These are phyloP conservation scores for Sarocladium kiliense DNA, from an alignment of 2,329 filamentous ascomycete species.

Conservation along the genomic window DNA sequence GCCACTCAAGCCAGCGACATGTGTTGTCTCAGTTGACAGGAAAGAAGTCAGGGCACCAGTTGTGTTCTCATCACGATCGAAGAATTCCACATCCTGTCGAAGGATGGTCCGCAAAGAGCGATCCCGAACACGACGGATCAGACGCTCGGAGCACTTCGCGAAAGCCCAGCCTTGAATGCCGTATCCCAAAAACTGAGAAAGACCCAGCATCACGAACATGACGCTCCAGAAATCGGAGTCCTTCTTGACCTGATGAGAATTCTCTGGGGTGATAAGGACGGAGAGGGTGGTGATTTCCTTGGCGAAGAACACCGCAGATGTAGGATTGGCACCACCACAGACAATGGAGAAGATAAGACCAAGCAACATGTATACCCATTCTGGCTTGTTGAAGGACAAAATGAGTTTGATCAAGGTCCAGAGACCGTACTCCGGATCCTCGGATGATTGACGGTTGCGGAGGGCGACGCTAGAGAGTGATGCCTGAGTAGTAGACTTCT, in stretches of 20 bases:
- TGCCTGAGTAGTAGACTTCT: constrained; percentile 40
- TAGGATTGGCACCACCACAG: constrained; percentile 75
- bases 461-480: constrained; percentile 68
- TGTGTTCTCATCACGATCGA: constrained; percentile 84
- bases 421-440: constrained; percentile 57
- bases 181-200: constrained; percentile 68
- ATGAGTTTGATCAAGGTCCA: constrained; percentile 77
- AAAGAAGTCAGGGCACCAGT: constrained; percentile 85
- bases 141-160: constrained; percentile 78
- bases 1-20: constrained; percentile 82
- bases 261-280: constrained; percentile 37
- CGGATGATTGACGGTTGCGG: constrained; percentile 35
- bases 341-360: constrained; percentile 72
- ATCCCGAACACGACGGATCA: constrained; percentile 79
- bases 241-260: constrained; percentile 51
- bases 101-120: constrained; percentile 81
- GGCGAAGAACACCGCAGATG: constrained; percentile 73
- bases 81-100: constrained; percentile 88
- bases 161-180: constrained; percentile 67
- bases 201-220: constrained; percentile 83
- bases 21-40: constrained; percentile 82
- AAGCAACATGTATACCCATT: constrained; percentile 66
- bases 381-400: constrained; percentile 69
- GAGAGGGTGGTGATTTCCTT: constrained; percentile 76
- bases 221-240: constrained; percentile 80